phyloP scores from a whole-genome alignment of 352 stramenopile species.

The Pythium phragmitis region DNA sequence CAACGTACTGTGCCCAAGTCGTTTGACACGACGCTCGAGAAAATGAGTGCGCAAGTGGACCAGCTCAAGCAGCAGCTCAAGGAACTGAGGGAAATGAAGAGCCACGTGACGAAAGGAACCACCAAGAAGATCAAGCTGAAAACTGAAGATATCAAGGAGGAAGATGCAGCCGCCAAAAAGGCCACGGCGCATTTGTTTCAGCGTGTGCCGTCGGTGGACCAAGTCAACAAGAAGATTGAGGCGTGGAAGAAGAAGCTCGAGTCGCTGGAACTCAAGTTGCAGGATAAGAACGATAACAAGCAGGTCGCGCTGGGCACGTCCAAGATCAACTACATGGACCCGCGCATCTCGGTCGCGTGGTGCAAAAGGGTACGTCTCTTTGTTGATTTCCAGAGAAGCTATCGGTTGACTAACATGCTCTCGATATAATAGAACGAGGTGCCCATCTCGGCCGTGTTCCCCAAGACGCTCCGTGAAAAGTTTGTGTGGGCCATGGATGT shows the following conservation, averaged over 20 bases:
- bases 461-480: conserved; percentile 98
- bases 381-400: too few relatives aligned
- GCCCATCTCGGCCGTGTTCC: conserved; percentile 98
- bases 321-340: conserved; percentile 99
- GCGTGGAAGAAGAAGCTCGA: conserved; percentile 95
- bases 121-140: conserved; percentile 90
- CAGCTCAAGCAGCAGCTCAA: conserved; percentile 95
- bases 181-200: conserved; percentile 94
- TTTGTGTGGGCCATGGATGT: conserved; percentile 99
- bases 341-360: conserved; percentile 98
- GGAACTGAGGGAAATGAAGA: conserved; percentile 93
- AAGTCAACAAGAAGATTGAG: conserved; percentile 94
- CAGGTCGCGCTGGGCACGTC: conserved; percentile 98
- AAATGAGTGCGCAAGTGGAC: conserved; percentile 92
- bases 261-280: conserved; percentile 88
- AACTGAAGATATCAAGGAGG: conserved; percentile 82
- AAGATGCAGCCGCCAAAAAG: conserved; percentile 88
- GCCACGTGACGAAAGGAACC: conserved; percentile 86
- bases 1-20: conserved; percentile 98
- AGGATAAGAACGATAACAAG: conserved; percentile 99
- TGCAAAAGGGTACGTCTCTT: conserved; percentile 95
- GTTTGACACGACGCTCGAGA: conserved; percentile 94
- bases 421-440: conserved; percentile 81
- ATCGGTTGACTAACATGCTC: too few relatives aligned
- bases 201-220: conserved; percentile 87